phyloP scores from a whole-genome alignment of 257 asterid species.

The Gentiana macrophylla region DNA sequence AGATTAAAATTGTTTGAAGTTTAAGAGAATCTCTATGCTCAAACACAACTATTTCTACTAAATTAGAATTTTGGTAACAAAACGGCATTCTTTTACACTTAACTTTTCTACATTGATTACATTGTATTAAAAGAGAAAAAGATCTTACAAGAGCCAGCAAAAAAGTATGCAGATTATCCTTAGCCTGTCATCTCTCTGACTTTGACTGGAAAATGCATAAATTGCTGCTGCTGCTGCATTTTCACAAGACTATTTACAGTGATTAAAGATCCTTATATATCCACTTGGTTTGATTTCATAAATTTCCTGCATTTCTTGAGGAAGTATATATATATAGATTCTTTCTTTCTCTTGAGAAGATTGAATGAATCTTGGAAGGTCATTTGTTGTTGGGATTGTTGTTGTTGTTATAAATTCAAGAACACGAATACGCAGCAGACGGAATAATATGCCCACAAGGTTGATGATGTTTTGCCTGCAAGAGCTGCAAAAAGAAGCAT shows the following conservation, averaged over 20 bases:
- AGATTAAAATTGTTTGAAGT: too few relatives aligned
- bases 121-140: slow-evolving; percentile 30
- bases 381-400: too few relatives aligned
- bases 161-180: slow-evolving; percentile 30
- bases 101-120: slow-evolving; percentile 48
- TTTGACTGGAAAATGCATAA: slow-evolving; percentile 68
- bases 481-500: slow-evolving; percentile 48
- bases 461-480: slow-evolving; percentile 28
- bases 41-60: too few relatives aligned
- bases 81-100: slow-evolving; percentile 30
- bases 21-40: too few relatives aligned
- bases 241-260: slow-evolving; percentile 60
- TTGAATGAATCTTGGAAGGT: slow-evolving; percentile 8
- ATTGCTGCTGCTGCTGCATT: slow-evolving; percentile 24
- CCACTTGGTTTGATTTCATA: slow-evolving; percentile 39
- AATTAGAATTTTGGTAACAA: slow-evolving; percentile 23
- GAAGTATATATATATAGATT: slow-evolving; percentile 8
- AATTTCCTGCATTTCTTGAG: slow-evolving; percentile 7
- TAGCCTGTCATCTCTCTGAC: slow-evolving; percentile 89
- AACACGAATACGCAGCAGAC: slow-evolving; percentile 25
- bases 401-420: slow-evolving; percentile 26
- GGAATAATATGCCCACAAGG: slow-evolving; percentile 29
- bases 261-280: slow-evolving; percentile 35
- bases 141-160: slow-evolving; percentile 37
- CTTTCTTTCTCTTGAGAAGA: slow-evolving; percentile 6